Base-by-base conservation (phyloP, 1,139 yeast genomes). In the Geotrichum candidum region DNA sequence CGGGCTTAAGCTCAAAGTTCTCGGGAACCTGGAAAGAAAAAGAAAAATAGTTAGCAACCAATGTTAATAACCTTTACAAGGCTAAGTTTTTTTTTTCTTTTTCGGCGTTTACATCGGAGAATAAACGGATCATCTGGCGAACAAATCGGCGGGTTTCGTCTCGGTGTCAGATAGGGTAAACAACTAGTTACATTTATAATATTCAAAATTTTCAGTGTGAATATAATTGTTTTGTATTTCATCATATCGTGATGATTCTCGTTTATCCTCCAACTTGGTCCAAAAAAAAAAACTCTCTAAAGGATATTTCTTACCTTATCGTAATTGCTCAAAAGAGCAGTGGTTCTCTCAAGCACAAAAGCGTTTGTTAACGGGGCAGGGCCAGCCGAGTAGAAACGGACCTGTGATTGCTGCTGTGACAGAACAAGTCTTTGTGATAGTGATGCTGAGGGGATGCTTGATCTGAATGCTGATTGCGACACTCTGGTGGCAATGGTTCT, bases 281-380 rank as follows among this genome's bases (percentile, higher is more conserved):
- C 55, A 22, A 18, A 29, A 53, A n/a, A 53, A 10, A 33, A n/a
- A 18, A 18, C 18, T 18, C 18, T 18, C 1, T 18, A 18, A 18
- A 18, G 18, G 18, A 22, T 51, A 33, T 1, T 29, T 68, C 67
- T 76, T 78, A 87, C 84, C 76, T 89, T 90, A 73, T 87, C 92
- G 74, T 86, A 89, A 22, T 90, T 86, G 76, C 87, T 89, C 70
- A 90, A 80, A 68, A 90, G 80, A 70, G 88, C 96, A 65, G 87
- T 71, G 65, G 90, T 82, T 77, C 96, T 84, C 73, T 86, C 90
- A 69, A 81, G 80, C 64, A 90, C 90, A 63, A 71, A 72, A 59
- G 74, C 77, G 57, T 69, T 67, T 18, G 77, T 75, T 63, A 75
- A 67, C 54, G 76, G 76, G 33, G 70, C 70, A 51, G 77, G 76